These are phyloP conservation scores for Malania oleifera DNA, from an alignment of 164 flowering plant species.

Conservation along the genomic window DNA sequence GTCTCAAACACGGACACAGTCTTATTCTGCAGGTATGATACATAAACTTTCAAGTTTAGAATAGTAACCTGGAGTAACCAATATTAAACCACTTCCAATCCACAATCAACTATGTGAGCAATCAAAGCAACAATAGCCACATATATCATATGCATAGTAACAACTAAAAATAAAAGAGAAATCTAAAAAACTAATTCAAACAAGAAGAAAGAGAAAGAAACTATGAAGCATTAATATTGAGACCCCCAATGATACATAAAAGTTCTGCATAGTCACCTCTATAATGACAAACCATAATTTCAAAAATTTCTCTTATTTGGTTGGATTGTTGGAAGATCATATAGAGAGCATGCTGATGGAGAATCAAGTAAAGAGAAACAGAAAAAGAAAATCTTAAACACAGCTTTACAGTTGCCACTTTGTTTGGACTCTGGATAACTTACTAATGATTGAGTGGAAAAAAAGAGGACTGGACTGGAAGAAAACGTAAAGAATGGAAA, in stretches of 20 bases:
- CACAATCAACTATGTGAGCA: not conserved
- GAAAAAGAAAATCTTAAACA: not conserved
- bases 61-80: not conserved
- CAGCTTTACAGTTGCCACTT: too few species aligned
- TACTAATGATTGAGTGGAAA: too few species aligned
- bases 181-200: not conserved
- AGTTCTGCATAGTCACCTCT: too few species aligned
- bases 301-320: not conserved
- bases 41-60: not conserved
- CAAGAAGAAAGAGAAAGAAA: not conserved
- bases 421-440: too few species aligned
- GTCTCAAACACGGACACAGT: conserved; percentile 97
- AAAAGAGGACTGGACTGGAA: too few species aligned
- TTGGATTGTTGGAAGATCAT: not conserved
- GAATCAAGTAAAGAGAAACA: not conserved
- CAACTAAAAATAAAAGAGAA: not conserved
- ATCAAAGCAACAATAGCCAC: conserved; percentile 1
- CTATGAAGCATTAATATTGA: not conserved
- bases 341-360: not conserved
- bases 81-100: not conserved
- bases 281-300: not conserved
- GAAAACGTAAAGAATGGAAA: too few species aligned
- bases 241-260: not conserved
- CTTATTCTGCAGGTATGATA: conserved; percentile 65
- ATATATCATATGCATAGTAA: not conserved